Conservation (phyloP, 139 green algal species). For the Tetradesmus obliquus region DNA sequence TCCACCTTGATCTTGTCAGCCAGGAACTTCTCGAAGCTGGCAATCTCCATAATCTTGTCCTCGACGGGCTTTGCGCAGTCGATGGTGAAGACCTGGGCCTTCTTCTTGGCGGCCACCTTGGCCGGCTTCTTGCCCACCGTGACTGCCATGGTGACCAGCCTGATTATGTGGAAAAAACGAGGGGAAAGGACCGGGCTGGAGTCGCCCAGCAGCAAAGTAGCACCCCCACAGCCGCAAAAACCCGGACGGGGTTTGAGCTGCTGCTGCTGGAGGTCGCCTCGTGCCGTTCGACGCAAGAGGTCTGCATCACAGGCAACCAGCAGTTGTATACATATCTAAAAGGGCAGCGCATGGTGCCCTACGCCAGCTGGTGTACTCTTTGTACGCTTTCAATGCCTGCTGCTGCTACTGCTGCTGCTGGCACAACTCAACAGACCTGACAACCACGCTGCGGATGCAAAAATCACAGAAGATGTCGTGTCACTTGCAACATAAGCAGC, state of each 20-base stretch:
- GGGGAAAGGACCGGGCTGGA: background rate
- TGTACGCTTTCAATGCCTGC: too few species aligned
- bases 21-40: slow-evolving; percentile 98
- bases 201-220: background rate
- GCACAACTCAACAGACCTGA: too few species aligned
- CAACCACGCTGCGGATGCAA: too few species aligned
- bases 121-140: slow-evolving; percentile 41
- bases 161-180: background rate
- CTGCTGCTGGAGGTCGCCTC: background rate
- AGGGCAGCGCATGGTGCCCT: too few species aligned
- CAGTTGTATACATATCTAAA: too few species aligned
- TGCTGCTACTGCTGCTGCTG: too few species aligned
- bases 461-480: too few species aligned
- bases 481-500: too few species aligned
- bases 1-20: slow-evolving; percentile 97
- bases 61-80: slow-evolving; percentile 87
- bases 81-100: slow-evolving; percentile 84
- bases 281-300: background rate
- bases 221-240: background rate
- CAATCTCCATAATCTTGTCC: slow-evolving; percentile 89
- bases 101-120: slow-evolving; percentile 80
- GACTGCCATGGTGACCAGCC: slow-evolving; percentile 36
- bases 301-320: background rate
- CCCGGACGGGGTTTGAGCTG: background rate
- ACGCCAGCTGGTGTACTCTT: too few species aligned